Conservation (phyloP, 192 early-diverging fungal genomes). For the Podila horticola region DNA sequence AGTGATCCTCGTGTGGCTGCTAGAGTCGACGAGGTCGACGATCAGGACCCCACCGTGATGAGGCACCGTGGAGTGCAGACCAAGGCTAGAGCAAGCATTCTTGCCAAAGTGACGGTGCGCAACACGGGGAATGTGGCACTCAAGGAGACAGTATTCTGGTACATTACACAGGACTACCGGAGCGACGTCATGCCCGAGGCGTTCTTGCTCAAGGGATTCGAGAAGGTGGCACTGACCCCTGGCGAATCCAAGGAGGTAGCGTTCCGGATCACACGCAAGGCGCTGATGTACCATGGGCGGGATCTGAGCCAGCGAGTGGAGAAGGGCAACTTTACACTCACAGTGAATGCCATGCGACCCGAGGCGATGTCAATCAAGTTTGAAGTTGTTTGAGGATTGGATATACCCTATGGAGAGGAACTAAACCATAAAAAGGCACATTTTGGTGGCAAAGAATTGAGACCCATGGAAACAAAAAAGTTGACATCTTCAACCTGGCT, state of each 20-base stretch:
- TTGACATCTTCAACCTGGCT: too few species aligned
- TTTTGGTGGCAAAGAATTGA: too few species aligned
- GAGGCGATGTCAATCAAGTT: conserved; percentile 43
- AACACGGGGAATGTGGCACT: conserved; percentile 57
- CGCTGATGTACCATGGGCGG: conserved; percentile 30
- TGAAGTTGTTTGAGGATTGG: conserved; percentile 4
- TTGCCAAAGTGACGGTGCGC: conserved; percentile 48
- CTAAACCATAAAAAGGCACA: too few species aligned
- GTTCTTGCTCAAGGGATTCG: conserved; percentile 61
- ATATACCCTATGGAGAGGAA: too few species aligned
- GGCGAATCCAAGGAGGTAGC: conserved; percentile 56
- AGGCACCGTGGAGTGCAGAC: not conserved
- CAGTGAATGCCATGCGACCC: conserved; percentile 48
- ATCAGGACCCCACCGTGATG: not conserved
- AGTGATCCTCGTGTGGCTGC: not conserved
- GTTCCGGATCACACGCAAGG: conserved; percentile 51
- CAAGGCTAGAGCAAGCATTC: conserved; percentile 23
- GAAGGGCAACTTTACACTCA: conserved; percentile 42
- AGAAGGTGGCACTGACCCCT: conserved; percentile 56
- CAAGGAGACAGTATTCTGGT: conserved; percentile 68
- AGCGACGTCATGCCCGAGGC: conserved; percentile 61
- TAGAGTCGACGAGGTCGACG: not conserved
- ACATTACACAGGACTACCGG: conserved; percentile 63
- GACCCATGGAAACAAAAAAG: too few species aligned
- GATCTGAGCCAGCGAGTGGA: conserved; percentile 20